These are phyloP conservation scores for Claviceps pusilla DNA, from an alignment of 2,329 filamentous ascomycete species.

Conservation along the genomic window DNA sequence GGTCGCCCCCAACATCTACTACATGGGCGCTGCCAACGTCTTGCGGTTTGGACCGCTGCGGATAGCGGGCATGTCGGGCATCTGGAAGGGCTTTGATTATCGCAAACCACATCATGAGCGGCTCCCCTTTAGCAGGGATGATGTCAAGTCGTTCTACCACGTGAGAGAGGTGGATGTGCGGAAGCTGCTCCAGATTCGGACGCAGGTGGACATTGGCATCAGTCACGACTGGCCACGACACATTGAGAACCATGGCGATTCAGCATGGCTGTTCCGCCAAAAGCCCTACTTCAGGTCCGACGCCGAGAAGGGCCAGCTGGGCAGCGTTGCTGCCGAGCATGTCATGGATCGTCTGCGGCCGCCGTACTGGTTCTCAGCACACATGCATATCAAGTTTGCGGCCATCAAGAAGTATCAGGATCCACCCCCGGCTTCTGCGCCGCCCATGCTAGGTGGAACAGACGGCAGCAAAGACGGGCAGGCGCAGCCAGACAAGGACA, in stretches of 20 bases:
- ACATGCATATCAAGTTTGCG: slow-evolving; percentile 77
- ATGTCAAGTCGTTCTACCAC: slow-evolving; percentile 76
- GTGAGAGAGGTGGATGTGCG: slow-evolving; percentile 80
- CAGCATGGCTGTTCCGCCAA: slow-evolving; percentile 48
- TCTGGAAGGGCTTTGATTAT: slow-evolving; percentile 89
- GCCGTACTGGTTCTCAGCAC: slow-evolving; percentile 81
- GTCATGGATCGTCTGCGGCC: slow-evolving; percentile 73
- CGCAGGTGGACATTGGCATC: slow-evolving; percentile 77
- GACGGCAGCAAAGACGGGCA: neutral
- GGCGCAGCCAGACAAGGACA: slow-evolving; percentile 7
- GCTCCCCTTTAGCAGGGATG: slow-evolving; percentile 64
- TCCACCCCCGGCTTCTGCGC: neutral
- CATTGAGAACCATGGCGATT: slow-evolving; percentile 66
- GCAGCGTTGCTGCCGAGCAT: slow-evolving; percentile 63
- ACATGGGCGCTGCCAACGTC: slow-evolving; percentile 84
- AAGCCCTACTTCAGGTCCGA: slow-evolving; percentile 68
- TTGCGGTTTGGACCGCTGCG: slow-evolving; percentile 69
- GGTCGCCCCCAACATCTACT: slow-evolving; percentile 95
- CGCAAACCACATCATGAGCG: slow-evolving; percentile 70
- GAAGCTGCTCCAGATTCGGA: slow-evolving; percentile 71
- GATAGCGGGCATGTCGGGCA: slow-evolving; percentile 81
- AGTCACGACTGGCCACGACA: slow-evolving; percentile 92
- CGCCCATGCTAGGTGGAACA: neutral
- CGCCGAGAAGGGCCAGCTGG: slow-evolving; percentile 58
- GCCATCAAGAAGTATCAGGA: slow-evolving; percentile 48